Conservation (phyloP, 2,329 filamentous ascomycete genomes). For the Aureobasidium musti region DNA sequence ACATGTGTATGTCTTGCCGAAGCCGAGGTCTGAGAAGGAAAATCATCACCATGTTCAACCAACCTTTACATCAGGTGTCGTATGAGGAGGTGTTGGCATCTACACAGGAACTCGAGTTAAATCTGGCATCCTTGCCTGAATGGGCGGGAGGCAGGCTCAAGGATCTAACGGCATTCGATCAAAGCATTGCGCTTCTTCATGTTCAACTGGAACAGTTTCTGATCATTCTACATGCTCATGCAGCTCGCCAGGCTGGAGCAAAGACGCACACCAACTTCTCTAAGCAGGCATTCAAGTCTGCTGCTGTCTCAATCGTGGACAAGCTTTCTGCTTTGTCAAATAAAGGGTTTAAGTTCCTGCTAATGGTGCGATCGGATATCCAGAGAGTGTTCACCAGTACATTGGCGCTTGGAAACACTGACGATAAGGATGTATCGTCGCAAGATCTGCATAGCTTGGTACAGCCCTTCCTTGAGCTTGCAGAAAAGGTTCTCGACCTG, state of each 20-base stretch:
- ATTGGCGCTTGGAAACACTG: neutral
- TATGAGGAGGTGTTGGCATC: slow-evolving; percentile 41
- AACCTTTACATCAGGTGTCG: slow-evolving; percentile 37
- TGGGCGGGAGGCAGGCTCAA: slow-evolving; percentile 31
- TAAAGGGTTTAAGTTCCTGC: neutral
- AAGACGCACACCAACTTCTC: slow-evolving; percentile 38
- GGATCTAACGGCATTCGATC: slow-evolving; percentile 26
- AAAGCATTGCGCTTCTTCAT: slow-evolving; percentile 34
- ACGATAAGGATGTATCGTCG: slow-evolving; percentile 5
- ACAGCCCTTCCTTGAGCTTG: slow-evolving; percentile 8
- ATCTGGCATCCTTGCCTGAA: slow-evolving; percentile 36
- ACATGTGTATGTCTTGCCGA: slow-evolving; percentile 34
- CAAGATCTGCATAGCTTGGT: slow-evolving; percentile 10
- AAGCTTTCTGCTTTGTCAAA: slow-evolving; percentile 14
- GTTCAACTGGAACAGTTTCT: slow-evolving; percentile 41
- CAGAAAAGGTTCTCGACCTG: slow-evolving; percentile 18
- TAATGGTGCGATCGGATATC: slow-evolving; percentile 9
- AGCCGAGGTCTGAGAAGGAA: slow-evolving; percentile 36
- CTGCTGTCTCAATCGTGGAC: slow-evolving; percentile 16
- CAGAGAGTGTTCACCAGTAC: slow-evolving; percentile 12
- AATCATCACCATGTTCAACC: slow-evolving; percentile 39
- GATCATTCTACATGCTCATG: slow-evolving; percentile 38
- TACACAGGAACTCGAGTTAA: slow-evolving; percentile 40
- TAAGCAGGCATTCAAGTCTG: slow-evolving; percentile 23
- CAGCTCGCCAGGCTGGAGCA: slow-evolving; percentile 36